Conservation (phyloP, 2,329 filamentous ascomycete species). For the Colletotrichum lini region DNA sequence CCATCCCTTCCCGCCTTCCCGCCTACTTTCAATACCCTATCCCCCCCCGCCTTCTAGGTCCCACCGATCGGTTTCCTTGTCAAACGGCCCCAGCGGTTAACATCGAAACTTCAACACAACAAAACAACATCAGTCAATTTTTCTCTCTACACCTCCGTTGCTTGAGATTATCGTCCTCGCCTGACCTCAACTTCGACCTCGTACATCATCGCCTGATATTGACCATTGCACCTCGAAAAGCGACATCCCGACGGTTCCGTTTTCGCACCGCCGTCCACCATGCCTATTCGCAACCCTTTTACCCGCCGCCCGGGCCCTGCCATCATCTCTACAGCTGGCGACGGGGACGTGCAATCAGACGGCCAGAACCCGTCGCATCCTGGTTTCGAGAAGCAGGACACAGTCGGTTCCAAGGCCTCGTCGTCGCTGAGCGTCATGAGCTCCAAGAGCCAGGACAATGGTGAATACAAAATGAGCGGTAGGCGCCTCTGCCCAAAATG, state of each 20-base stretch:
- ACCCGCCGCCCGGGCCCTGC: conserved; percentile 68
- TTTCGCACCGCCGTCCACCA: conserved; percentile 49
- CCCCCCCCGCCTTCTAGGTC: conserved; percentile 25
- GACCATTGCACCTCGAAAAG: background rate
- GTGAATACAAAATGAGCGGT: conserved; percentile 88
- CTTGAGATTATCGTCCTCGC: background rate
- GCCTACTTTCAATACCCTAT: conserved; percentile 11
- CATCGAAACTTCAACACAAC: conserved; percentile 30
- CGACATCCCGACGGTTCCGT: conserved; percentile 9
- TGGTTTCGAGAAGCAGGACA: conserved; percentile 74
- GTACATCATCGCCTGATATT: background rate
- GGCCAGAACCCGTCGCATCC: conserved; percentile 60
- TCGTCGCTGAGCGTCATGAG: conserved; percentile 74
- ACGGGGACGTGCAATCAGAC: conserved; percentile 68
- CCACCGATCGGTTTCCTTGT: conserved; percentile 31
- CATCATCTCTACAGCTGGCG: conserved; percentile 54
- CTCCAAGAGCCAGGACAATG: conserved; percentile 73
- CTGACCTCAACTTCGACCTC: background rate
- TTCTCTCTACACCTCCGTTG: conserved; percentile 3
- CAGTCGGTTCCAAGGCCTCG: conserved; percentile 73
- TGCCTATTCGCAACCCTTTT: conserved; percentile 83
- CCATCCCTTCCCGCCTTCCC: conserved; percentile 20
- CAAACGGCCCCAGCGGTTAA: conserved; percentile 29
- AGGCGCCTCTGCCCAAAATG: conserved; percentile 52
- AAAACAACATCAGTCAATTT: conserved; percentile 23